phyloP scores from a whole-genome alignment of 306 rosid genomes.

The Sesbania bispinosa region DNA sequence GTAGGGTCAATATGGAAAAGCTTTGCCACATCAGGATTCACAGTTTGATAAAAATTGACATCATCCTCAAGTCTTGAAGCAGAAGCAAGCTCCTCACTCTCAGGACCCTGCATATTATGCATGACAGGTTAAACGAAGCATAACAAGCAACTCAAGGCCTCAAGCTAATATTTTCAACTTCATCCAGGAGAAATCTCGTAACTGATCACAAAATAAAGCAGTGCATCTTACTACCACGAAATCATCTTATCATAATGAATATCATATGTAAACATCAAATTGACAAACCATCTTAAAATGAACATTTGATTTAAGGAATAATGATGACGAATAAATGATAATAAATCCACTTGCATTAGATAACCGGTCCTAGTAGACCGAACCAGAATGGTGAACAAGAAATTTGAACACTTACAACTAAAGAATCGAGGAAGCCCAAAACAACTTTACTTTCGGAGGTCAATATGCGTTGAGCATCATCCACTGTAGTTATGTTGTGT shows the following conservation, averaged over 20 bases:
- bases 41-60: slow-evolving; percentile 88
- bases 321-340: no score
- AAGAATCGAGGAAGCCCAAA: slow-evolving; percentile 84
- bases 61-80: slow-evolving; percentile 94
- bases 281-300: not conserved
- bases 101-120: slow-evolving; percentile 63
- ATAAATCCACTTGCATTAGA: no score
- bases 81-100: slow-evolving; percentile 89
- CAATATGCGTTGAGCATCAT: slow-evolving; percentile 71
- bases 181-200: not conserved
- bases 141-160: slow-evolving; percentile 8
- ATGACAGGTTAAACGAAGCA: slow-evolving; percentile 6
- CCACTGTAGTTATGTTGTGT: slow-evolving; percentile 68
- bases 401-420: slow-evolving; percentile 59
- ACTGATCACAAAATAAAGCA: not conserved
- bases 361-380: no score
- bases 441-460: slow-evolving; percentile 68
- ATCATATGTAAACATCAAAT: not conserved
- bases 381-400: no score
- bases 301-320: no score
- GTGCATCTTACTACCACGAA: not conserved
- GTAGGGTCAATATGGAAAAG: slow-evolving; percentile 76
- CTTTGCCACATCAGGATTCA: slow-evolving; percentile 81
- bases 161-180: not conserved
- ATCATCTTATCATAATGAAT: not conserved